Evolutionary conservation across 1,284 basidiomycete genomes (phyloP).

Genomic region (Microbotryum saponariae): DNA sequence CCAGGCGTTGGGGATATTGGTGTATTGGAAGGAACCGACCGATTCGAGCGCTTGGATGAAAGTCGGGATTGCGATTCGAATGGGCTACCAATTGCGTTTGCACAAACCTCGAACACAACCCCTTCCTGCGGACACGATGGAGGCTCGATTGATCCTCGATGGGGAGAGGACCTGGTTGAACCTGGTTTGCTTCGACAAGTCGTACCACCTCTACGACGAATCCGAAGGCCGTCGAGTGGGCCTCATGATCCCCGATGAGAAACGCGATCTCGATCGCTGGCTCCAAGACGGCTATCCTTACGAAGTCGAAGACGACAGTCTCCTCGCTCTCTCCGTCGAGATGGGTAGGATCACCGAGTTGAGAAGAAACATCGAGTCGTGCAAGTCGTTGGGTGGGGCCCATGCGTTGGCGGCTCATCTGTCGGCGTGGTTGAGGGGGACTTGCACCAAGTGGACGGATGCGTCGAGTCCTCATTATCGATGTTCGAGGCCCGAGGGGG

Average conservation of each 20-base stretch:
- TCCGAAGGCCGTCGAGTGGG: slow-evolving; percentile 14
- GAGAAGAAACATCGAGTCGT: background rate
- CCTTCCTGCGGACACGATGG: slow-evolving; percentile 7
- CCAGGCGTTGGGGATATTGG: slow-evolving; percentile 72
- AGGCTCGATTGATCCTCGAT: slow-evolving; percentile 18
- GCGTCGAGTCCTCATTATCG: background rate
- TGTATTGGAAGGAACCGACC: slow-evolving; percentile 59
- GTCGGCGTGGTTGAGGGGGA: too few relatives aligned
- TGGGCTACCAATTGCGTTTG: slow-evolving; percentile 15
- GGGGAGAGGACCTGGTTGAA: slow-evolving; percentile 18
- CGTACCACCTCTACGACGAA: slow-evolving; percentile 11
- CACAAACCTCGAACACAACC: slow-evolving; percentile 4
- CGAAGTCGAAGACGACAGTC: slow-evolving; percentile 3
- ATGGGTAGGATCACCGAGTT: background rate
- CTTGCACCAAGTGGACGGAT: too few relatives aligned
- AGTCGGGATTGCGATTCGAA: slow-evolving; percentile 19
- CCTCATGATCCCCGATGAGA: background rate
- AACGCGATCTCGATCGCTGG: slow-evolving; percentile 12
- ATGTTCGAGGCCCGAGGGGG: background rate
- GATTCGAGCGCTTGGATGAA: slow-evolving; percentile 25
- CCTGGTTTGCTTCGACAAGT: slow-evolving; percentile 8
- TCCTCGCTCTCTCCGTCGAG: slow-evolving; percentile 2
- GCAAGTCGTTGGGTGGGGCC: too few relatives aligned
- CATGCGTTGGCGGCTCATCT: too few relatives aligned
- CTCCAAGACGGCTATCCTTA: slow-evolving; percentile 5